Conservation (phyloP, 371 early-diverging fungal genomes). For the Mucor mucedo region DNA sequence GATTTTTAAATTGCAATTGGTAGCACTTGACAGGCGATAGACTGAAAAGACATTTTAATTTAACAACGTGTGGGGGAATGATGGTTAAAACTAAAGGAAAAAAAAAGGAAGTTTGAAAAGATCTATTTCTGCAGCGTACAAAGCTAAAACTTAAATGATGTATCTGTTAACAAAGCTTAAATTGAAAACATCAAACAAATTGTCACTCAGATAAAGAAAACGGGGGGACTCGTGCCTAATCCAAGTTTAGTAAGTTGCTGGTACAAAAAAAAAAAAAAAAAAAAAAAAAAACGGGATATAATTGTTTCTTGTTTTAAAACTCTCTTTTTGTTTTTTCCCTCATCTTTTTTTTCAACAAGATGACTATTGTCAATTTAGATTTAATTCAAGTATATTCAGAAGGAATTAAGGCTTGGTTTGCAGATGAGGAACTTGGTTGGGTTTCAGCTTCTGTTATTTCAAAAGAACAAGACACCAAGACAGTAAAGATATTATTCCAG, state of each 20-base stretch:
- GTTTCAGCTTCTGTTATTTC: conserved; percentile 69
- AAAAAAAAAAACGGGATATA: conserved; percentile 3
- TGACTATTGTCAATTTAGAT: conserved; percentile 23
- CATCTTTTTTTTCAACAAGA: conserved; percentile 4
- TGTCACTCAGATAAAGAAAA: conserved; percentile 8
- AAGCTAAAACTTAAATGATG: too few relatives aligned
- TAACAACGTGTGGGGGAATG: too few relatives aligned
- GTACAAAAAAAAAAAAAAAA: conserved; percentile 5
- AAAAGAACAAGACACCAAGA: conserved; percentile 56
- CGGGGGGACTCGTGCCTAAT: conserved; percentile 13
- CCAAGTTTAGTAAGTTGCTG: conserved; percentile 10
- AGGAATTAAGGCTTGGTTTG: conserved; percentile 88
- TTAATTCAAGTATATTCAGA: conserved; percentile 61
- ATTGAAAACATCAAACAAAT: background rate
- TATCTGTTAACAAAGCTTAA: too few relatives aligned
- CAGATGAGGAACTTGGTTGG: conserved; percentile 88
- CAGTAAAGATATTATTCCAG: conserved; percentile 64
- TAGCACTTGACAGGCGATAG: too few relatives aligned
- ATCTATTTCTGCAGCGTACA: too few relatives aligned
- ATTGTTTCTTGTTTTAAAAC: background rate
- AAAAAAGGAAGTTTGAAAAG: too few relatives aligned
- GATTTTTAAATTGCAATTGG: too few relatives aligned
- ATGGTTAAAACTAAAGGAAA: too few relatives aligned
- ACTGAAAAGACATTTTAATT: too few relatives aligned
- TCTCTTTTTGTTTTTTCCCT: background rate